Evolutionary conservation across 2,329 filamentous ascomycete species (phyloP), one percentile per base, ranked within the genome.

Genomic region (Metarhizium anisopliae): DNA sequence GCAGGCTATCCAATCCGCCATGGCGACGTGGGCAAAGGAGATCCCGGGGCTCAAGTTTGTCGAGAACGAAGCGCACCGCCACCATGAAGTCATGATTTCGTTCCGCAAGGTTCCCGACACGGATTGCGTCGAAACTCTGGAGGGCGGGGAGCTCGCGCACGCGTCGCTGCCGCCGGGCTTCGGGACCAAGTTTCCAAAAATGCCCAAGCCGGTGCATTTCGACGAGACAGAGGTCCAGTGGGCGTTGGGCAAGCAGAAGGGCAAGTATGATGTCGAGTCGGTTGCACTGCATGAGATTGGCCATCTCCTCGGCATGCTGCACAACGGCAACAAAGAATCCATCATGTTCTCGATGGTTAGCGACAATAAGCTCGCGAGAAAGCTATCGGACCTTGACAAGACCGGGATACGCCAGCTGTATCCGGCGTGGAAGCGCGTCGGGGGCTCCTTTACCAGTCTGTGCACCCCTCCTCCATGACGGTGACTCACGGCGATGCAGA

Each of bases 381-480:
- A 11, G 13, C n/a, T 45, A 16, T 7, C 42, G 13, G 42, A 20
- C 2, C 11, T 20, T 7, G 42, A 45, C 6, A 45, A 45, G n/a
- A 11, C 14, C 1, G 42, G 42, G 14, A 45, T 45, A 16, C 42
- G 42, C 7, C 14, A 6, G 6, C n/a, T 45, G 42, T 45, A 45
- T 16, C 42, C 42, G 11, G 11, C 1, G 42, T 59, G 56, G 40
- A 57, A 59, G 36, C 45, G 25, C 29, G 38, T 55, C 32, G 52
- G 56, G 6, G 56, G 52, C n/a, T 20, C 52, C 6, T 57, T 52
- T 35, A 49, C 51, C 49, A 49, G 50, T 52, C 10, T 40, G 36
- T 14, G 4, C 14, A 14, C 10, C 20, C 20, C 20, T 25, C 20
- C 2, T 3, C 20, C 20, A 25, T 25, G 20, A 3, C 20, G 20